Percentiles rank a stretch among this genome's conserved stretches.
These are phyloP conservation scores for Neurospora africana DNA, from an alignment of 495 filamentous ascomycete genomes.

Conservation along the genomic window DNA sequence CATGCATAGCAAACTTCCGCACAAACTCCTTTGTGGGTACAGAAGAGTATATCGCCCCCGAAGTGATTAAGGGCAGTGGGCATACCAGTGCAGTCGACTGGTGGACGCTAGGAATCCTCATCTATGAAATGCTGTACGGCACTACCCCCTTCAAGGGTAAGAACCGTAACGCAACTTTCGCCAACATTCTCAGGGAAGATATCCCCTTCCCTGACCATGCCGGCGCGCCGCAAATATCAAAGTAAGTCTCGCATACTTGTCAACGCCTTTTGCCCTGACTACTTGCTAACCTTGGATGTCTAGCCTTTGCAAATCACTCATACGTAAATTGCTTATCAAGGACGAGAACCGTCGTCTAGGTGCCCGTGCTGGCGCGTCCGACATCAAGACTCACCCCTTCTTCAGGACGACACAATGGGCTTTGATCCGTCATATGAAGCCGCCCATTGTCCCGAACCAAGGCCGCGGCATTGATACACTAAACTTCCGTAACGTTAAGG, in stretches of 20 bases:
- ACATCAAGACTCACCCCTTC: constrained; percentile 94
- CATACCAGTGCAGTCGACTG: constrained; percentile 98
- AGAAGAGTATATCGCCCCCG: constrained; percentile 96
- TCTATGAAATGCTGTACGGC: constrained; percentile 98
- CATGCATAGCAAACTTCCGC: constrained; percentile 95
- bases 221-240: constrained; percentile 75
- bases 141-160: constrained; percentile 99
- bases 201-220: constrained; percentile 87
- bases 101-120: constrained; percentile 96
- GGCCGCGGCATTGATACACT: constrained; percentile 85
- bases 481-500: constrained; percentile 96
- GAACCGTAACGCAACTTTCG: constrained; percentile 95
- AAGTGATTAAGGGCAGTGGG: constrained; percentile 97
- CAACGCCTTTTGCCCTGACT: constrained; percentile 5
- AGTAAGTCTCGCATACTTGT: constrained; percentile 46
- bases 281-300: constrained; percentile 7
- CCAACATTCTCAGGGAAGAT: constrained; percentile 91
- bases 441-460: constrained; percentile 93
- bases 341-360: constrained; percentile 93
- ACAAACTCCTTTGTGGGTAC: constrained; percentile 98
- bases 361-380: constrained; percentile 87
- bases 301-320: constrained; percentile 91
- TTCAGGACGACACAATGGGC: constrained; percentile 96
- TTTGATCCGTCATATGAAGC: constrained; percentile 92
- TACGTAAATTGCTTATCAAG: constrained; percentile 94